These are phyloP conservation scores for Penicillium sp. DNA, from an alignment of 2,329 filamentous ascomycete species.

Conservation along the genomic window DNA sequence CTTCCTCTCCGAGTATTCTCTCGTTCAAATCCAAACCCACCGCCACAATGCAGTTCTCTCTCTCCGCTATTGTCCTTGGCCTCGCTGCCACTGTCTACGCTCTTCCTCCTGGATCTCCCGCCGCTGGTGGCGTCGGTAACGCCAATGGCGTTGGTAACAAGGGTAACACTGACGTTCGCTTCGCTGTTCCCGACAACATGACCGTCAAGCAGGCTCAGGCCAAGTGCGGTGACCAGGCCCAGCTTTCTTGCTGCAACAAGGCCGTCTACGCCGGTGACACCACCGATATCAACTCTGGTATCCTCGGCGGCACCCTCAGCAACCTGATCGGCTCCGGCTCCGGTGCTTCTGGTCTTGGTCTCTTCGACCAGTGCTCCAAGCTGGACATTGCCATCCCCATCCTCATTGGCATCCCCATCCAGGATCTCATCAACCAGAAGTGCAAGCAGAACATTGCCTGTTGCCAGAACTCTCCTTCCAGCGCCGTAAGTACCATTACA, in stretches of 20 bases:
- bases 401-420: slow-evolving; percentile 26
- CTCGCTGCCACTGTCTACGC: slow-evolving; percentile 36
- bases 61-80: slow-evolving; percentile 34
- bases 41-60: slow-evolving; percentile 40
- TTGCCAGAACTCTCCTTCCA: slow-evolving; percentile 37
- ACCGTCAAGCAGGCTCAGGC: slow-evolving; percentile 40
- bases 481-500: slow-evolving; percentile 24
- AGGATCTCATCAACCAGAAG: slow-evolving; percentile 39
- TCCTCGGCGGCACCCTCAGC: slow-evolving; percentile 34
- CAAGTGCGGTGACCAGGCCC: slow-evolving; percentile 40
- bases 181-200: slow-evolving; percentile 32
- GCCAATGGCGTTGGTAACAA: slow-evolving; percentile 31
- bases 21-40: slow-evolving; percentile 33
- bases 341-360: slow-evolving; percentile 34
- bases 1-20: slow-evolving; percentile 21
- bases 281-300: slow-evolving; percentile 32
- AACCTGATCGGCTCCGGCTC: slow-evolving; percentile 37
- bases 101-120: slow-evolving; percentile 23
- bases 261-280: slow-evolving; percentile 36
- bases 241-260: slow-evolving; percentile 44
- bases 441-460: slow-evolving; percentile 44
- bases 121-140: slow-evolving; percentile 20
- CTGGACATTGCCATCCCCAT: slow-evolving; percentile 31
- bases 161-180: slow-evolving; percentile 35
- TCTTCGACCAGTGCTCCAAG: slow-evolving; percentile 45